phyloP scores from a whole-genome alignment of 2,329 filamentous ascomycete genomes.

The Fusarium secorum region DNA sequence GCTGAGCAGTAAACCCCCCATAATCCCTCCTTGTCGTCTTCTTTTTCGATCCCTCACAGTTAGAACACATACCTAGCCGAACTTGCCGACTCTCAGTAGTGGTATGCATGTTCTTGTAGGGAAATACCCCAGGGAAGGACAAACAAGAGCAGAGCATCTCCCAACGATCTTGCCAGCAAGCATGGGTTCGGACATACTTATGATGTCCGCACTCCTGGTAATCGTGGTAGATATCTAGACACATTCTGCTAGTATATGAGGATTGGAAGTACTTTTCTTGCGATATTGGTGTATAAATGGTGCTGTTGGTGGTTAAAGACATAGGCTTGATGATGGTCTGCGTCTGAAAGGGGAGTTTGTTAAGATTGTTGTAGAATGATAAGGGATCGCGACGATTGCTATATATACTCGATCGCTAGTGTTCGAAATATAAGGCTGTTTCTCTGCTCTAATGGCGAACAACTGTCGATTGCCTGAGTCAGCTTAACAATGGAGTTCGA shows the following conservation, averaged over 20 bases:
- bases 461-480: not conserved
- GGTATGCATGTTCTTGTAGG: not conserved
- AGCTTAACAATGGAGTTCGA: conserved; percentile 14
- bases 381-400: not conserved
- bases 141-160: not conserved
- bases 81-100: not conserved
- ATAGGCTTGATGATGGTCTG: not conserved
- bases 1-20: not conserved
- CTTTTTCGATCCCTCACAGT: not conserved
- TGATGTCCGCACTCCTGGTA: conserved; percentile 4
- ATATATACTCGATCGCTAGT: not conserved
- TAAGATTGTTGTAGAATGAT: not conserved
- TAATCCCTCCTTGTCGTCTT: not conserved
- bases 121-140: not conserved
- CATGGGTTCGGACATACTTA: not conserved
- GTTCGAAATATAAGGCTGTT: not conserved
- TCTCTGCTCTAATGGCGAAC: not conserved
- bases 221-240: not conserved
- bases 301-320: not conserved
- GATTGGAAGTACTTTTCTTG: not conserved
- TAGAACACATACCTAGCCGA: not conserved
- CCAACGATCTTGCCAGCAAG: conserved; percentile 3
- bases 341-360: not conserved
- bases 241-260: not conserved
- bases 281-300: not conserved